Evolutionary conservation across 352 stramenopile genomes (phyloP), one percentile per base, ranked within the genome.

Genomic region (Globisporangium nagaii): DNA sequence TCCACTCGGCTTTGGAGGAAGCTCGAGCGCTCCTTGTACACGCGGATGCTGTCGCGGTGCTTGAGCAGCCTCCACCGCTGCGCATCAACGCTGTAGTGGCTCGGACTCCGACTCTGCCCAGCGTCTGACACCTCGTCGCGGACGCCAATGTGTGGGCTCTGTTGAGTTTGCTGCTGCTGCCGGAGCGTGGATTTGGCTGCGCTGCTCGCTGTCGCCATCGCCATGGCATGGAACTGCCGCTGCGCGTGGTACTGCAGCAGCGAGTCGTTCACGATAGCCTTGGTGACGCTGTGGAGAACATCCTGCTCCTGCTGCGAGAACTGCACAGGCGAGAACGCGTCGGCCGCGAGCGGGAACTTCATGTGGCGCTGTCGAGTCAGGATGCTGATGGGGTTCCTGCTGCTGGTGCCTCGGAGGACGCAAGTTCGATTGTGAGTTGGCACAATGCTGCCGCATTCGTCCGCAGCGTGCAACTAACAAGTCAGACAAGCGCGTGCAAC

Each of bases 121-220:
- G n/a, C n/a, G n/a, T n/a, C n/a, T n/a, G n/a, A n/a, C n/a, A n/a
- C 35, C 10, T 62, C 48, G 44, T 82, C 69, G 15, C 84, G 52
- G 3, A 63, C 31, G 25, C 64, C 58, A 8, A 72, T 46, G 27
- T 73, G 43, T 2, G n/a, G n/a, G n/a, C n/a, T n/a, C n/a, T n/a
- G n/a, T n/a, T n/a, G n/a, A n/a, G n/a, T 60, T n/a, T 81, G 75
- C 20, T 56, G 48, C 11, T 62, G 61, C 53, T 79, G 81, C 45
- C 79, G 61, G 6, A n/a, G 4, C 13, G 17, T 11, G n/a, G 24
- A 24, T n/a, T 15, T 25, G 17, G 36, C 36, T 42, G 17, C 4
- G 17, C 17, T 20, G 4, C 17, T 22, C 11, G 36, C 0, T 17
- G 13, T 22, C 11, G 4, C 6, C n/a, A 4, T 20, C n/a, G 17